phyloP scores from a whole-genome alignment of 148 eudicot genomes.

The Polygonum maritimum region DNA sequence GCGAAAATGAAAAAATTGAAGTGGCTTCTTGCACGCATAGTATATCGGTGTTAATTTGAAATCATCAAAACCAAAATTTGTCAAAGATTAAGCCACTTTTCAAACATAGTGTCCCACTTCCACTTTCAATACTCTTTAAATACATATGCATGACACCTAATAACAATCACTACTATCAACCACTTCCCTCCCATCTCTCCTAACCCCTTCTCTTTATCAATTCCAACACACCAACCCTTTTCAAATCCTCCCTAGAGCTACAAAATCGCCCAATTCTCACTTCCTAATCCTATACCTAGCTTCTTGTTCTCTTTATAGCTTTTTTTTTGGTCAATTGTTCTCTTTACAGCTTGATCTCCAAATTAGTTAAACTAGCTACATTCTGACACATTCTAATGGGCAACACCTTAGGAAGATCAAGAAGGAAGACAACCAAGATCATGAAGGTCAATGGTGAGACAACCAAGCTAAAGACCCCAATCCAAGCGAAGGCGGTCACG shows the following conservation, averaged over 20 bases:
- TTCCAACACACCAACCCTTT: conserved; percentile 13
- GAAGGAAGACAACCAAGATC: conserved; percentile 48
- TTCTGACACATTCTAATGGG: neutral
- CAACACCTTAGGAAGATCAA: neutral
- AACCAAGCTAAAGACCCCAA: conserved; percentile 64
- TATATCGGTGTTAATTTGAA: neutral
- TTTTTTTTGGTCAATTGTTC: too few species aligned
- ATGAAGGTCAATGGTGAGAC: conserved; percentile 87
- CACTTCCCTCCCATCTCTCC: neutral
- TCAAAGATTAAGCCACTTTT: neutral
- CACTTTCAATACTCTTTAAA: neutral
- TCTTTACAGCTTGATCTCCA: too few species aligned
- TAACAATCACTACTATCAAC: conserved; percentile 6
- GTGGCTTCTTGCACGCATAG: neutral
- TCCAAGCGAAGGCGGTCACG: conserved; percentile 44
- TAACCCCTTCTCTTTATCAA: conserved; percentile 11
- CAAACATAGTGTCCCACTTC: neutral
- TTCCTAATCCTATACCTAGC: neutral
- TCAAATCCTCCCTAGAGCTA: neutral
- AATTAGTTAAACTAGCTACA: neutral
- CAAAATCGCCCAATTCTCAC: neutral
- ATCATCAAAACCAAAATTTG: neutral
- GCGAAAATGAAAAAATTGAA: neutral
- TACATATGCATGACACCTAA: neutral
- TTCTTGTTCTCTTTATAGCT: neutral